A percentile compares a stretch with the other conserved stretches of the same genome.
Evolutionary conservation across 78 protist genomes (phyloP).

Genomic region (Dictyostelium brefeldianum): DNA sequence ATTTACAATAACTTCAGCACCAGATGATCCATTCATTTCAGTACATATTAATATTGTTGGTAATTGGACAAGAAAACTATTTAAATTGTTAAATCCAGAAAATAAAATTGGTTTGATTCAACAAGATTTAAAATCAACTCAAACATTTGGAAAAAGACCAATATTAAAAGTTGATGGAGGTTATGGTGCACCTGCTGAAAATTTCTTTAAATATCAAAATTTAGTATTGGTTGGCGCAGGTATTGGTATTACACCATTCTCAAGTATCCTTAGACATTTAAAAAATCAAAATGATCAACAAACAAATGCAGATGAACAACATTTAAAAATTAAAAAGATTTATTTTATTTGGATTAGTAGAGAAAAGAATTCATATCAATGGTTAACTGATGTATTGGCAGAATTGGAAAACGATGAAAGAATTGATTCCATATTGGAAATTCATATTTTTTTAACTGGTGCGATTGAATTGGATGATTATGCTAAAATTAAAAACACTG

Average conservation of each 20-base stretch:
- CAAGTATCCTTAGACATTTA: slow-evolving; percentile 91
- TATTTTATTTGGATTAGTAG: slow-evolving; percentile 91
- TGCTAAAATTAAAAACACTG: slow-evolving; percentile 44
- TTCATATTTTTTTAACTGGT: slow-evolving; percentile 68
- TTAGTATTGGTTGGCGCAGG: slow-evolving; percentile 93
- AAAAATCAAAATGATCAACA: slow-evolving; percentile 22
- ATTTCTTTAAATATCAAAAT: slow-evolving; percentile 70
- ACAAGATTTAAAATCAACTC: slow-evolving; percentile 18
- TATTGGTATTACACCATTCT: slow-evolving; percentile 97
- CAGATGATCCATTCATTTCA: slow-evolving; percentile 84
- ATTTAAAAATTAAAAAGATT: slow-evolving; percentile 67
- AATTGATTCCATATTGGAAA: slow-evolving; percentile 37
- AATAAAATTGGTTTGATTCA: slow-evolving; percentile 82
- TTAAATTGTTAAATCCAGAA: slow-evolving; percentile 57
- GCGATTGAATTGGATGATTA: slow-evolving; percentile 34
- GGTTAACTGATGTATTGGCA: slow-evolving; percentile 85
- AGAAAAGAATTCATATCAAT: slow-evolving; percentile 85
- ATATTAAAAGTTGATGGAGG: slow-evolving; percentile 91
- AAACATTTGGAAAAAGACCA: neutral
- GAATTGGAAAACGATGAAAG: slow-evolving; percentile 63
- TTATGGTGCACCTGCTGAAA: slow-evolving; percentile 91
- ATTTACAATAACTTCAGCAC: slow-evolving; percentile 94
- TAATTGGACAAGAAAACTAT: slow-evolving; percentile 78
- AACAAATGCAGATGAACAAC: neutral
- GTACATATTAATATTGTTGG: slow-evolving; percentile 90